phyloP scores from a whole-genome alignment of 169 alveolate genomes.

The Plasmodium malariae region DNA sequence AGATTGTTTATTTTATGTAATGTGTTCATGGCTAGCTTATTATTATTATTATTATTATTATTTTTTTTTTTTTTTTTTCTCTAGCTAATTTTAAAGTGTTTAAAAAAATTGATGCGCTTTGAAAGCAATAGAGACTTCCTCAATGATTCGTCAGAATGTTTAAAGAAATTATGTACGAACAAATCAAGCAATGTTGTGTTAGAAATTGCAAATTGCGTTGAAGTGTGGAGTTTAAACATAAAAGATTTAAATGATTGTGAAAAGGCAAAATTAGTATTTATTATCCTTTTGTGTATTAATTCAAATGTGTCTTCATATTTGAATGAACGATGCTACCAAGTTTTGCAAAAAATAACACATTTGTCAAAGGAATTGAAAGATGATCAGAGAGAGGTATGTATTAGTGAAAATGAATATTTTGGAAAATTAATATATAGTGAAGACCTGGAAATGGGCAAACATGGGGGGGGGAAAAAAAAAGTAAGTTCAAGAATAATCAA shows the following conservation, averaged over 20 bases:
- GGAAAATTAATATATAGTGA: background rate
- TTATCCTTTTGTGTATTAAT: slow-evolving; percentile 37
- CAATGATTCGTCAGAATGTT: slow-evolving; percentile 22
- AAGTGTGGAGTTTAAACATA: slow-evolving; percentile 59
- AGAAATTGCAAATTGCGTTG: slow-evolving; percentile 46
- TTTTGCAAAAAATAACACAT: slow-evolving; percentile 8
- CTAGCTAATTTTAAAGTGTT: slow-evolving; percentile 40
- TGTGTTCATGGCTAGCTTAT: too few relatives aligned
- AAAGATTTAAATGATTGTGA: slow-evolving; percentile 47
- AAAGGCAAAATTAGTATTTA: slow-evolving; percentile 52
- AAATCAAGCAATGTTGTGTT: slow-evolving; percentile 13
- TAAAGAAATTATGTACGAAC: slow-evolving; percentile 36
- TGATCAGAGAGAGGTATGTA: background rate
- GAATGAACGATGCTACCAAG: slow-evolving; percentile 39
- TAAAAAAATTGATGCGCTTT: slow-evolving; percentile 23
- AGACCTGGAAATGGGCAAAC: background rate
- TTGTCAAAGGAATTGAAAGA: too few relatives aligned
- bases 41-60: background rate
- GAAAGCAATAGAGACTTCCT: slow-evolving; percentile 30
- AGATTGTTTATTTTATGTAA: too few relatives aligned
- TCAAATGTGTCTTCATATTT: slow-evolving; percentile 21
- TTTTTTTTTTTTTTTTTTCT: slow-evolving; percentile 12
- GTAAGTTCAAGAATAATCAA: background rate
- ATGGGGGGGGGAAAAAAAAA: too few relatives aligned
- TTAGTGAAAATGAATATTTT: background rate